phyloP scores from a whole-genome alignment of 23 red algal genomes.

The Porphyridium purpureum region DNA sequence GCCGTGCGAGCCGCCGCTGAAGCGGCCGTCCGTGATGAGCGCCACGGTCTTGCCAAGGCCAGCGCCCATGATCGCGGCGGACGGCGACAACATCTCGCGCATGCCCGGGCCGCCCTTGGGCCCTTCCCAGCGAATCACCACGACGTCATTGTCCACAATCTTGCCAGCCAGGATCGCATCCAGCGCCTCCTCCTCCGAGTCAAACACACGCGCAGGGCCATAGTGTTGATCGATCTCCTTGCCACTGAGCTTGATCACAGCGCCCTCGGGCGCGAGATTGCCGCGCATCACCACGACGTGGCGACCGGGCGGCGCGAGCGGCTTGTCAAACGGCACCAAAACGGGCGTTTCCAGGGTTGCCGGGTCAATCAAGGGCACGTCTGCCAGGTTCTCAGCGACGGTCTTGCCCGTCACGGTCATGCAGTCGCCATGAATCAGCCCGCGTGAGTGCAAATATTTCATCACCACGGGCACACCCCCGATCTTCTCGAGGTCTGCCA shows the following conservation, averaged over 20 bases:
- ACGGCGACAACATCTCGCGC: slow-evolving; percentile 98
- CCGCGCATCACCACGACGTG: slow-evolving; percentile 91
- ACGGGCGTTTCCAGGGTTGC: slow-evolving; percentile 63
- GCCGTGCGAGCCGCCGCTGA: slow-evolving; percentile 92
- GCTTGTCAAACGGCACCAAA: slow-evolving; percentile 31
- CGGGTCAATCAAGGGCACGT: slow-evolving; percentile 38
- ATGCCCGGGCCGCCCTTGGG: slow-evolving; percentile 85
- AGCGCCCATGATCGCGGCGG: slow-evolving; percentile 82
- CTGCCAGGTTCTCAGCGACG: slow-evolving; percentile 56
- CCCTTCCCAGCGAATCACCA: slow-evolving; percentile 97
- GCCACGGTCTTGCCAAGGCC: slow-evolving; percentile 90
- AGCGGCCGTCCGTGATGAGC: slow-evolving; percentile 92
- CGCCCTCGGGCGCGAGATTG: slow-evolving; percentile 90
- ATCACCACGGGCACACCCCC: slow-evolving; percentile 94
- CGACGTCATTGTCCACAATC: slow-evolving; percentile 76
- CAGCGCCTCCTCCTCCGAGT: slow-evolving; percentile 81
- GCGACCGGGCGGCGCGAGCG: slow-evolving; percentile 65
- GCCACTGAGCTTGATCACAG: slow-evolving; percentile 90
- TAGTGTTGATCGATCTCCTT: slow-evolving; percentile 67
- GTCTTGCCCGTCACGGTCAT: slow-evolving; percentile 95
- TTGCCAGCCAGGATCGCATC: slow-evolving; percentile 82
- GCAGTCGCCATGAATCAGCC: slow-evolving; percentile 85
- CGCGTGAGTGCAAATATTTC: slow-evolving; percentile 82
- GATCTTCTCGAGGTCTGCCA: slow-evolving; percentile 92
- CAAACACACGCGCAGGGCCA: slow-evolving; percentile 86